phyloP scores from a whole-genome alignment of 2,329 filamentous ascomycete species.

The Pseudonectria buxi region DNA sequence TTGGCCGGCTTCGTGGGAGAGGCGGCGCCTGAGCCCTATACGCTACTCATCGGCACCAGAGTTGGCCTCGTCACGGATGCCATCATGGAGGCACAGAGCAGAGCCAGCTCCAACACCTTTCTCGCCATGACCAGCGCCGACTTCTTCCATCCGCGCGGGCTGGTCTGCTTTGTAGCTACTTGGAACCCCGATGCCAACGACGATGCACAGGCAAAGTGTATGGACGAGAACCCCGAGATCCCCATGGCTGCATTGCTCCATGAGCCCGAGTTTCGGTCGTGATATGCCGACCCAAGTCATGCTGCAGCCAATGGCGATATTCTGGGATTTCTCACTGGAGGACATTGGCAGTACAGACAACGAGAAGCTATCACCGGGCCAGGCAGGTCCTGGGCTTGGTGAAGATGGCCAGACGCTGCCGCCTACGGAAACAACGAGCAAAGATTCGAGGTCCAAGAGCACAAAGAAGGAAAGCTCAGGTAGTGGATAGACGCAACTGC shows the following conservation, averaged over 20 bases:
- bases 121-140: constrained; percentile 49
- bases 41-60: constrained; percentile 35
- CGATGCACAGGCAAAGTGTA: constrained; percentile 4
- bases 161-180: constrained; percentile 45
- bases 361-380: no score
- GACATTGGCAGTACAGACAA: neutral
- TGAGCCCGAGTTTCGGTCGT: constrained; percentile 3
- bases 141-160: constrained; percentile 50
- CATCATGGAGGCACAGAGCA: constrained; percentile 33
- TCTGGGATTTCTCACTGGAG: constrained; percentile 3
- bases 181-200: constrained; percentile 37
- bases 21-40: constrained; percentile 32
- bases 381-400: no score
- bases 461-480: no score
- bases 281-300: constrained; percentile 7
- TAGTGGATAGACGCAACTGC: no score
- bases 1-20: constrained; percentile 30
- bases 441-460: no score
- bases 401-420: no score
- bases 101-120: constrained; percentile 43
- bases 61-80: constrained; percentile 36
- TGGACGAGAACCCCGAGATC: neutral
- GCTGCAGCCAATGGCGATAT: constrained; percentile 4
- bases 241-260: constrained; percentile 1
- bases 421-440: no score